These are phyloP conservation scores for Diplosphaera chodatii DNA, from an alignment of 139 green algal species.

Conservation along the genomic window DNA sequence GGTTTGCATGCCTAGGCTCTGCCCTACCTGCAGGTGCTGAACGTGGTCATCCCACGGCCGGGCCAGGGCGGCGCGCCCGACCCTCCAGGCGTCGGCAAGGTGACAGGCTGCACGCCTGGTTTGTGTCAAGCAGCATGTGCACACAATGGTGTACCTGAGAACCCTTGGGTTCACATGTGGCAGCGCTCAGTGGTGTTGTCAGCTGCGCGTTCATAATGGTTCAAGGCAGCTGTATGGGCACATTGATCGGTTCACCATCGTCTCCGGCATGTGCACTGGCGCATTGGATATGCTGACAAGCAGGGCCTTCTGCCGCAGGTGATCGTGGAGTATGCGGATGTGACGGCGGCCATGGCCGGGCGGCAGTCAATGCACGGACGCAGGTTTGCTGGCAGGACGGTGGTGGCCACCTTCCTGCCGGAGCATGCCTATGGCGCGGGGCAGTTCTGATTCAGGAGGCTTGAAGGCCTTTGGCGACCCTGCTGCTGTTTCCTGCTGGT, in stretches of 20 bases:
- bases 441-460: conserved; percentile 26
- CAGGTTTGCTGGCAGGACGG: conserved; percentile 73
- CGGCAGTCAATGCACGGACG: conserved; percentile 76
- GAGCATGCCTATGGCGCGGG: conserved; percentile 51
- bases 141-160: neutral
- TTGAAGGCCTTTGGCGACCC: no score
- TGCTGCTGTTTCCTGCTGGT: no score
- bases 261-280: no score
- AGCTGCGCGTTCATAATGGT: no score
- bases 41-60: conserved; percentile 65
- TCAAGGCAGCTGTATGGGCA: no score
- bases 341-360: conserved; percentile 45
- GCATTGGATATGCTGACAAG: neutral
- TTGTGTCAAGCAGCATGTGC: neutral
- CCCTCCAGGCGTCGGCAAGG: conserved; percentile 61
- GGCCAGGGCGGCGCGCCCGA: conserved; percentile 18
- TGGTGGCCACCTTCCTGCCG: conserved; percentile 64
- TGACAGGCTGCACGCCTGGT: neutral
- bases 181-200: no score
- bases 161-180: no score
- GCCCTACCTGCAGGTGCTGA: conserved; percentile 47
- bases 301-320: conserved; percentile 29
- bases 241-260: no score
- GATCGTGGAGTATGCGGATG: conserved; percentile 74
- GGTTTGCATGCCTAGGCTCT: neutral